These are phyloP conservation scores for Cenococcum geophilum DNA, from an alignment of 495 filamentous ascomycete genomes.

Conservation along the genomic window DNA sequence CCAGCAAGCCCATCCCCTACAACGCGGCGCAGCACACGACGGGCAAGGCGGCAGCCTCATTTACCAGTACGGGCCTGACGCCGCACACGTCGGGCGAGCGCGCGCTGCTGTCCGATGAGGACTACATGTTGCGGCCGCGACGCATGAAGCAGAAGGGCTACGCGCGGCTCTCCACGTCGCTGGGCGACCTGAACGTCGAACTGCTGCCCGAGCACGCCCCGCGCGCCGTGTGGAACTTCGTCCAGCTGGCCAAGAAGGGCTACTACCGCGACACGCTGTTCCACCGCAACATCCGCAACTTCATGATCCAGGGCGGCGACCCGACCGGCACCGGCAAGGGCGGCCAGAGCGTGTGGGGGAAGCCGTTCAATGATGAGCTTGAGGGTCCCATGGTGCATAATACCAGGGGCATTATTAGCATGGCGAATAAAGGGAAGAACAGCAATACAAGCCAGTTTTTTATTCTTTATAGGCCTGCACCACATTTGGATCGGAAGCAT, in stretches of 20 bases:
- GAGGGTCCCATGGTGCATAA: constrained; percentile 82
- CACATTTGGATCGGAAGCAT: constrained; percentile 88
- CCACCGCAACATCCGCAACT: constrained; percentile 87
- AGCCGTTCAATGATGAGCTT: constrained; percentile 87
- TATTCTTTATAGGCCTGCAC: constrained; percentile 74
- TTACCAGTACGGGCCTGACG: constrained; percentile 90
- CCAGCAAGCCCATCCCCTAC: constrained; percentile 50
- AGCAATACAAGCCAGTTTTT: constrained; percentile 97
- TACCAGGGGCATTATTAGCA: constrained; percentile 55
- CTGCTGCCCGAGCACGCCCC: constrained; percentile 87
- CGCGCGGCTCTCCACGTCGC: constrained; percentile 75
- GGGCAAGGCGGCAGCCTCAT: constrained; percentile 83
- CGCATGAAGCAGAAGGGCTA: constrained; percentile 87
- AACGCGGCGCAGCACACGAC: constrained; percentile 89
- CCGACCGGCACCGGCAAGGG: constrained; percentile 85
- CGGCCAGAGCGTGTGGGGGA: constrained; percentile 82
- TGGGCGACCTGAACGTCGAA: constrained; percentile 80
- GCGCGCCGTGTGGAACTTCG: constrained; percentile 93
- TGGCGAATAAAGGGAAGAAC: constrained; percentile 98
- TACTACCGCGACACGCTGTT: constrained; percentile 81
- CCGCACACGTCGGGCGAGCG: constrained; percentile 81
- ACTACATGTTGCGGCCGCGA: constrained; percentile 87
- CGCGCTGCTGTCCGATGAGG: constrained; percentile 81
- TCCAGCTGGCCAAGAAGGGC: constrained; percentile 77
- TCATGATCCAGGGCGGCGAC: constrained; percentile 98